These are phyloP conservation scores for Blastobotrys peoriensis DNA, from an alignment of 805 yeast species.

Conservation along the genomic window DNA sequence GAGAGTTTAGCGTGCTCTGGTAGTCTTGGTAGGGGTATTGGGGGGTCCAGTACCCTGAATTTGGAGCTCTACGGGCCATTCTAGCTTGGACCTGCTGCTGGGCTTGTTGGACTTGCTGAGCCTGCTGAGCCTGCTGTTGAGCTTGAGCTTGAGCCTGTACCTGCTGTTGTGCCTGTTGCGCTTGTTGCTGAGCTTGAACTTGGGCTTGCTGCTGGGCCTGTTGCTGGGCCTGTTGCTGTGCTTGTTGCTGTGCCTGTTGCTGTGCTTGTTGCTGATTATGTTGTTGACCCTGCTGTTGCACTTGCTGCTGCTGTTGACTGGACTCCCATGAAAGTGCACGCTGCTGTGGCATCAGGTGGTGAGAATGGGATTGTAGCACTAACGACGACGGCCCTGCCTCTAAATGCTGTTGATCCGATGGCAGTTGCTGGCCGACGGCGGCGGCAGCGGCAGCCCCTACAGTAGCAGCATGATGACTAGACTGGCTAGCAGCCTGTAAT, in stretches of 20 bases:
- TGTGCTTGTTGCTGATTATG: no score
- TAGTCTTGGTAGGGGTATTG: not conserved
- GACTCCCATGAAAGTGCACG: no score
- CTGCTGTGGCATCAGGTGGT: no score
- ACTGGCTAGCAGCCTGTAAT: slow-evolving; percentile 9
- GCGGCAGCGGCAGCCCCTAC: not conserved
- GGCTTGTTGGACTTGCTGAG: not conserved
- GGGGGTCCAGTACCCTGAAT: not conserved
- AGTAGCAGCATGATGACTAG: not conserved
- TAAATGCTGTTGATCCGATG: no score
- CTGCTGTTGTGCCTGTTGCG: not conserved
- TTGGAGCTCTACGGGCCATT: no score
- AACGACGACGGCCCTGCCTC: no score
- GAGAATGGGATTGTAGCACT: no score
- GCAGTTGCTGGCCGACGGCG: no score
- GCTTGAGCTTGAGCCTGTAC: not conserved
- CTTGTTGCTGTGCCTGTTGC: slow-evolving; percentile 5
- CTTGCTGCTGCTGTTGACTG: slow-evolving; percentile 1
- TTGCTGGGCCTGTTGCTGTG: not conserved
- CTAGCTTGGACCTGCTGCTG: slow-evolving; percentile 3
- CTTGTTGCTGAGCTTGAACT: not conserved
- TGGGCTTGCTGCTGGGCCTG: not conserved
- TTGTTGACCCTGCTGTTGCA: not conserved
- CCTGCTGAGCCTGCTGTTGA: slow-evolving; percentile 2
- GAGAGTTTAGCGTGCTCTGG: not conserved